Evolutionary conservation across 345 rosid genomes (phyloP).

Genomic region (Salix viminalis): DNA sequence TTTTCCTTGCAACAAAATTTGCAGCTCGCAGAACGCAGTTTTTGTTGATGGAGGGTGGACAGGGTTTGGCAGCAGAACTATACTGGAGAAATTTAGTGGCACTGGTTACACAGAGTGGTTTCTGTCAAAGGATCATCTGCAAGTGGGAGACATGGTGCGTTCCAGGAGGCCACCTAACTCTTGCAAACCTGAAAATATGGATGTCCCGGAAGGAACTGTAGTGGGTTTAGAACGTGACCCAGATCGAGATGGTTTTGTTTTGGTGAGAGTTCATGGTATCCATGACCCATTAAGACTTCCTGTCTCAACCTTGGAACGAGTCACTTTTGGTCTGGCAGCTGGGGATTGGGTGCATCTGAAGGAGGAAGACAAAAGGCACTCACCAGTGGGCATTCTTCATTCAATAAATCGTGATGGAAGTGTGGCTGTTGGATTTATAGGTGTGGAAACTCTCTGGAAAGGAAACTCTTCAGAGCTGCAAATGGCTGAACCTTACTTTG

Average conservation of each 20-base stretch:
- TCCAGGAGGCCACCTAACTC: constrained; percentile 74
- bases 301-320: constrained; percentile 62
- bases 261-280: constrained; percentile 81
- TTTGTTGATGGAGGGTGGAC: constrained; percentile 52
- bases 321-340: constrained; percentile 64
- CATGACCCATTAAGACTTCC: constrained; percentile 82
- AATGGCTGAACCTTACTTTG: constrained; percentile 70
- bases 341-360: constrained; percentile 93
- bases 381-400: constrained; percentile 84
- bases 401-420: constrained; percentile 60
- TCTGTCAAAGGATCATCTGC: constrained; percentile 67
- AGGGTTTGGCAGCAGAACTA: constrained; percentile 34
- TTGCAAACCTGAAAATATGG: constrained; percentile 60
- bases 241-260: constrained; percentile 56
- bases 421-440: constrained; percentile 71
- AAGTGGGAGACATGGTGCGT: constrained; percentile 72
- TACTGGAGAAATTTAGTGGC: constrained; percentile 32
- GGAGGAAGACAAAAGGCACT: constrained; percentile 62
- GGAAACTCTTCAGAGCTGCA: constrained; percentile 71
- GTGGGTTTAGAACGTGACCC: constrained; percentile 62
- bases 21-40: constrained; percentile 60
- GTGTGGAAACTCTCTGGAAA: constrained; percentile 71
- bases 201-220: constrained; percentile 73
- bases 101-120: constrained; percentile 74
- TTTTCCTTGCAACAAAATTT: constrained; percentile 13